Percentiles rank a stretch among this genome's conserved stretches.
These are phyloP conservation scores for Rhodotorula toruloides DNA, from an alignment of 768 basidiomycete species.

Conservation along the genomic window DNA sequence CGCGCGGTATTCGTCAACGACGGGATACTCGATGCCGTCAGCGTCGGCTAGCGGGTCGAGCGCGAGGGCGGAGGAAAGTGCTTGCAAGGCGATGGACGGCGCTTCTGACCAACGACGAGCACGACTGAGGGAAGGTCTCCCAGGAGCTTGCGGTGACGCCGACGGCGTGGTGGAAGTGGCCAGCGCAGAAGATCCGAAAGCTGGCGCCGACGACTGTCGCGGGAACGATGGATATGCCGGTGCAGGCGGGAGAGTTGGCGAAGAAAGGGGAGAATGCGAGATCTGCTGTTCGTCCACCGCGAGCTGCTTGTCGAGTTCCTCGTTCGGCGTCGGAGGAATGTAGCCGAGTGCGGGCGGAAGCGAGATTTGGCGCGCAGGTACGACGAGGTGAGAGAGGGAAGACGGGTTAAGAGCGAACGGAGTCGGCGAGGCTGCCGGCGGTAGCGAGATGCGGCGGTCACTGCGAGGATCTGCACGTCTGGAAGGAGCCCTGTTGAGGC, in stretches of 20 bases:
- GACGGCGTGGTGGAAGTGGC: not conserved
- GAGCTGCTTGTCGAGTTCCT: not conserved
- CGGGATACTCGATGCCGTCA: constrained; percentile 16
- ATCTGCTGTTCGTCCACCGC: too few species aligned
- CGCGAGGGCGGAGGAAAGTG: constrained; percentile 10
- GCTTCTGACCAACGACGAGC: constrained; percentile 19
- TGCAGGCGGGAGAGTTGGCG: not conserved
- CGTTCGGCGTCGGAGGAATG: constrained; percentile 17
- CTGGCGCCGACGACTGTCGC: too few species aligned
- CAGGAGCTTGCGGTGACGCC: not conserved
- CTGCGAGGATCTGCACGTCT: not conserved
- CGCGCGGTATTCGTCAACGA: constrained; percentile 76
- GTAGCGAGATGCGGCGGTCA: constrained; percentile 9
- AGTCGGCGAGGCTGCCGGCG: not conserved
- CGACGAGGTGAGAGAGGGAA: not conserved
- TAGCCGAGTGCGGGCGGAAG: constrained; percentile 1
- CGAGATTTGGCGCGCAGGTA: not conserved
- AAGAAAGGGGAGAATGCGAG: not conserved
- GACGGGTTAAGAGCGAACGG: not conserved
- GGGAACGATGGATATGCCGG: too few species aligned
- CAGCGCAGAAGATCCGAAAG: not conserved
- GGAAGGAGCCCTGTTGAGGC: not conserved
- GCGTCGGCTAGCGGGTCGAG: constrained; percentile 5
- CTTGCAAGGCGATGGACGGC: constrained; percentile 9
- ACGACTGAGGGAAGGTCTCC: not conserved